Conservation (phyloP, 306 rosid genomes). For the Medicago arabica region DNA sequence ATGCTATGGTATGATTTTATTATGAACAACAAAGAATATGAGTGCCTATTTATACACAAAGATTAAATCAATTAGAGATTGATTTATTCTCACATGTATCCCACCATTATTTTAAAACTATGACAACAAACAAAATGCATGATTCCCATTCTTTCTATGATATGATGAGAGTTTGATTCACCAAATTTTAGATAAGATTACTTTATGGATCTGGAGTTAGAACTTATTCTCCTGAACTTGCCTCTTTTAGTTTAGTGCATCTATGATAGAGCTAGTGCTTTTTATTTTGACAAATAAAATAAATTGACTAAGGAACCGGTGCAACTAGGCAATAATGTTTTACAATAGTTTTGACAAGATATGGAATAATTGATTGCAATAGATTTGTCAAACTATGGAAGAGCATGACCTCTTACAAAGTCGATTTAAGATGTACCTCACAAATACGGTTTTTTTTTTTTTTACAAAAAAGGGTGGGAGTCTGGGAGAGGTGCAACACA, state of each 20-base stretch:
- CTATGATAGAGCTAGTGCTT: background rate
- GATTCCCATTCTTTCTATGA: background rate
- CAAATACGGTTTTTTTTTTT: no score
- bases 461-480: no score
- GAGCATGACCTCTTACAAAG: no score
- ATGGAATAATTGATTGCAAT: background rate
- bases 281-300: background rate
- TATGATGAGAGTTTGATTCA: slow-evolving; percentile 27
- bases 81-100: background rate
- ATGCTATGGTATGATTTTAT: background rate
- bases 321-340: background rate
- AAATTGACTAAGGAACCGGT: no score
- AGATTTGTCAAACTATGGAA: background rate
- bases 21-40: background rate
- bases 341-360: background rate
- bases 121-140: background rate
- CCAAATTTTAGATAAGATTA: slow-evolving; percentile 44
- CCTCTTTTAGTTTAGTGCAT: background rate
- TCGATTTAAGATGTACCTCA: no score
- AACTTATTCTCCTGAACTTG: background rate
- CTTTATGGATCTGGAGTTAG: slow-evolving; percentile 17
- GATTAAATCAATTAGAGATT: background rate
- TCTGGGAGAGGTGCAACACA: no score
- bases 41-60: slow-evolving; percentile 7
- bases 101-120: background rate